phyloP scores from a whole-genome alignment of 2,329 filamentous ascomycete genomes.

The Neurospora sp. region DNA sequence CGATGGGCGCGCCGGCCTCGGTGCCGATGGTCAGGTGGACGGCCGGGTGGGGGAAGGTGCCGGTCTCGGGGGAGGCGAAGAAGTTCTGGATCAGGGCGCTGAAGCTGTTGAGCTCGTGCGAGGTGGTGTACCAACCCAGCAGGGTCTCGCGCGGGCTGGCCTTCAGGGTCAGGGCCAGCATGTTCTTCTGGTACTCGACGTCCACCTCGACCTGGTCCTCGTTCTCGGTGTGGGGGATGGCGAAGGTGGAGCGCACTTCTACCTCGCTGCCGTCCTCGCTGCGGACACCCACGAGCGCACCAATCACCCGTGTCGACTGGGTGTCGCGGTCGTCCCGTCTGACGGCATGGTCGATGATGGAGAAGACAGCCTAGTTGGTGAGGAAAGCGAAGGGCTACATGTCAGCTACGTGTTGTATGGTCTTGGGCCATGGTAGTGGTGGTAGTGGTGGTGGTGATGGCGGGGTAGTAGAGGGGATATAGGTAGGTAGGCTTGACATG shows the following conservation, averaged over 20 bases:
- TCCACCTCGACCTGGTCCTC: slow-evolving; percentile 98
- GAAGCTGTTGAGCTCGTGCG: slow-evolving; percentile 95
- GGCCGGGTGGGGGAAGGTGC: slow-evolving; percentile 94
- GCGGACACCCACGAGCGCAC: slow-evolving; percentile 83
- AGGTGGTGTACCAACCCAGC: slow-evolving; percentile 97
- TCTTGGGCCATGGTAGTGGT: not conserved
- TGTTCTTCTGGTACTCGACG: slow-evolving; percentile 99
- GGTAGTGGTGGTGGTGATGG: not conserved
- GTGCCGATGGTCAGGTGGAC: slow-evolving; percentile 94
- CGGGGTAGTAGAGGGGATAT: not conserved
- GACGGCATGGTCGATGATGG: slow-evolving; percentile 86
- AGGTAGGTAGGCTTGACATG: not conserved
- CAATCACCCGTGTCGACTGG: slow-evolving; percentile 92
- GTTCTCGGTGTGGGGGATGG: slow-evolving; percentile 96
- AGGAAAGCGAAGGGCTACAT: not conserved
- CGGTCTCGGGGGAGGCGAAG: slow-evolving; percentile 92
- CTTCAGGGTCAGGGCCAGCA: slow-evolving; percentile 90
- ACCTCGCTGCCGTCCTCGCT: slow-evolving; percentile 96
- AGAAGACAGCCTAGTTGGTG: slow-evolving; percentile 50
- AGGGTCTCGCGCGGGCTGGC: slow-evolving; percentile 89
- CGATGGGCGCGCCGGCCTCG: slow-evolving; percentile 77
- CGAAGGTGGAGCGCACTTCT: slow-evolving; percentile 92
- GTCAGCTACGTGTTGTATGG: not conserved
- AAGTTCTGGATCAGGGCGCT: slow-evolving; percentile 99
- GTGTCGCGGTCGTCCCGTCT: slow-evolving; percentile 67